Evolutionary conservation across 2,329 filamentous ascomycete species (phyloP), one percentile per base, ranked within the genome.

Genomic region (Xylariaceae sp.): DNA sequence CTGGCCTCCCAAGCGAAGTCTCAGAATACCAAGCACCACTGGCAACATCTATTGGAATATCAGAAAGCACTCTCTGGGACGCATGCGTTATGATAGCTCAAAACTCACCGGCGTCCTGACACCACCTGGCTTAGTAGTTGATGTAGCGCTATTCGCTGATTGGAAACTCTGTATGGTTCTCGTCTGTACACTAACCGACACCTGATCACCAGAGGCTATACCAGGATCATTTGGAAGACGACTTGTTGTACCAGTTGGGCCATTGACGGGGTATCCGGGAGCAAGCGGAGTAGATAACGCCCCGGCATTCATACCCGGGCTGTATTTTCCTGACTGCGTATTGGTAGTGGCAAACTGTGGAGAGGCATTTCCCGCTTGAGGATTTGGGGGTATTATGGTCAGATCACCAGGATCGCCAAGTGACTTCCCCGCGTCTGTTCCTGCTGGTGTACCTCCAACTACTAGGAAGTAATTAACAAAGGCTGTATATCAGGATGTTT

Each of bases 1-100:
- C 7, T 32, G 36, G 5, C 32, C 16, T 23, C 42, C 30, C 39
- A 10, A 4, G 24, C 16, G 23, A n/a, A 10, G 11, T 9, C 23
- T 36, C 10, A 29, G 21, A 3, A 47, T 23, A 16, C 47, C 47
- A 24, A 55, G 15, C 11, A 55, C 11, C 7, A 47, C 30, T 4
- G 47, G 53, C 6, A 32, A 26, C 18, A 30, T 37, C 53, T 52
- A 9, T 4, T 40, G 15, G 8, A 23, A 6, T 1, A 30, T 53
- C 21, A 53, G 50, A 42, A 8, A 26, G 2, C 4, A 36, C 18
- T 3, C 26, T 6, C 2, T 6, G n/a, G 13, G 10, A 6, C 4
- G 21, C 4, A 32, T 16, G 9, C 8, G 13, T 11, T 2, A 23
- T 7, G 26, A 40, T 24, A 26, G n/a, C 8, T 4, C 13, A 10